Base-by-base conservation (phyloP, 225 moss, liverwort and hornwort genomes). In the Pseudisothecium myosuroides region DNA sequence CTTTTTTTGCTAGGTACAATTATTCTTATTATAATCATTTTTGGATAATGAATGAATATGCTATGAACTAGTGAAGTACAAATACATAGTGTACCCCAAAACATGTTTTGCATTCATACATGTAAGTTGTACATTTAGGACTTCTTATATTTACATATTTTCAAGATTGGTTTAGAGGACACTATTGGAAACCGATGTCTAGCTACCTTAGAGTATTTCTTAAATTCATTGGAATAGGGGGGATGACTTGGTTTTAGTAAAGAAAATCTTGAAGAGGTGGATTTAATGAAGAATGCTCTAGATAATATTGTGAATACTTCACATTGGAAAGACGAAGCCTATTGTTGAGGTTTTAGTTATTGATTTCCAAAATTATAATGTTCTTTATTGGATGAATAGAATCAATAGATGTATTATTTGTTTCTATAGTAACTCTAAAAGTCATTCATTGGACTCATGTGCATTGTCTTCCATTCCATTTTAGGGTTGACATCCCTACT, bases 101-200 rank as follows among this genome's bases (percentile, higher is more conserved):
- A 1, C 7, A 0, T 47, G 4, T 29, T 47, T 31, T 18, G 31
- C 31, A 74, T 74, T 74, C 7, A 74, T 18, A 0, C 11, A 19
- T 74, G 11, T 7, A 47, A 47, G 4, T 11, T 74, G 18, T 47
- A 47, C 4, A 31, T 31, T 31, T 28, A 18, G 1, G 4, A 74
- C 47, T 29, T 19, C 19, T 4, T 27, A 72, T 43, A 15, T 5
- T 27, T 72, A 43, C 16, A 43, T 72, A 72, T 5, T 27, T 43
- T 43, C 3, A 72, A 27, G 4, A 27, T 43, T 28, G 9, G 1
- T 43, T 43, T 16, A 72, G 7, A 0, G 2, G 10, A 17, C 6
- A 28, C 0, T 27, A 0, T 41, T 71, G 3, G 5, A 0, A 26
- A 41, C 26, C 8, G 15, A 2, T 27, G 3, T 11, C 0, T 17